These are phyloP conservation scores for Triangularia setosa DNA, from an alignment of 2,329 filamentous ascomycete genomes.

Conservation along the genomic window DNA sequence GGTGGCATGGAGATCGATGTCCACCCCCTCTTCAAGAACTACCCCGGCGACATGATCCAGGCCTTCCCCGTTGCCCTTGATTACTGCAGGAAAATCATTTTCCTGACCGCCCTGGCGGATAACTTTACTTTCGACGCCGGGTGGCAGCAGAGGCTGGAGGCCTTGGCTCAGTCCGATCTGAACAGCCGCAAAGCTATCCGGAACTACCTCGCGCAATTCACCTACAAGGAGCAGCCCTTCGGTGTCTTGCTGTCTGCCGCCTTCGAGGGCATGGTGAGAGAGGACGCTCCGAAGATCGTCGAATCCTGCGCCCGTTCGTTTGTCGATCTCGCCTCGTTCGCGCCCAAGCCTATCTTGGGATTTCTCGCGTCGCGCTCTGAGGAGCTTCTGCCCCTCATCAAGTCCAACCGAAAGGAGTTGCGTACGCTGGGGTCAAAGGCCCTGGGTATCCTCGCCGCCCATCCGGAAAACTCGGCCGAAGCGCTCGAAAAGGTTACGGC, in stretches of 20 bases:
- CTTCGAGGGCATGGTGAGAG: conserved; percentile 51
- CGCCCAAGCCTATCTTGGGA: conserved; percentile 37
- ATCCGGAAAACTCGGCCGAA: conserved; percentile 45
- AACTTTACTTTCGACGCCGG: conserved; percentile 64
- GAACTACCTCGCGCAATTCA: conserved; percentile 40
- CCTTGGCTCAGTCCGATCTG: conserved; percentile 66
- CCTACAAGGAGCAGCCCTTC: conserved; percentile 37
- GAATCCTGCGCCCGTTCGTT: conserved; percentile 51
- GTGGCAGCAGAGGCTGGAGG: conserved; percentile 79
- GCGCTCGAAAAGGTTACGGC: conserved; percentile 41
- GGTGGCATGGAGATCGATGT: conserved; percentile 38
- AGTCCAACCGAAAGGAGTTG: conserved; percentile 67
- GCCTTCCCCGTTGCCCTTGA: conserved; percentile 66
- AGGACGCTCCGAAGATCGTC: conserved; percentile 38
- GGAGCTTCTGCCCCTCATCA: conserved; percentile 57
- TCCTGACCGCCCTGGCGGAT: conserved; percentile 45
- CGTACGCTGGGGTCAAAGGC: conserved; percentile 64
- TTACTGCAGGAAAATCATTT: conserved; percentile 58
- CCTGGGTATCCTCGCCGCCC: conserved; percentile 73
- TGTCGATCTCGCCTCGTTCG: conserved; percentile 47
- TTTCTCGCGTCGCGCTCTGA: conserved; percentile 45
- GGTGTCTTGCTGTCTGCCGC: conserved; percentile 48
- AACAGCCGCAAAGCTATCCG: conserved; percentile 58
- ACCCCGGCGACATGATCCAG: conserved; percentile 42
- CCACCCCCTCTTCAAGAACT: conserved; percentile 43